Evolutionary conservation across 1,284 basidiomycete species (phyloP).

Genomic region (Sphaerobolus stellatus): DNA sequence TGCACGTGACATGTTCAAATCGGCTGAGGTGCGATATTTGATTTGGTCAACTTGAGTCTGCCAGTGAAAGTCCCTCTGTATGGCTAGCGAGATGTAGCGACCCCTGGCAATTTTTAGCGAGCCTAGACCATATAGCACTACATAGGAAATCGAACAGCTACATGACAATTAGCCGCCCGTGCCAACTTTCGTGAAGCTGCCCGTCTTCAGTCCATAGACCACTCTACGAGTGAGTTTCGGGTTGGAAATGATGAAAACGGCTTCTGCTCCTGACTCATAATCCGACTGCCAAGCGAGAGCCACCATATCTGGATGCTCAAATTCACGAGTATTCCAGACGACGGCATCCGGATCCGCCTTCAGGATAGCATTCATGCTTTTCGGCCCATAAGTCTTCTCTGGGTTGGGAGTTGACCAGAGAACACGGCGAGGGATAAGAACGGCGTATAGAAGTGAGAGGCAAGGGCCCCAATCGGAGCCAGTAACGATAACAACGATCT

Average conservation of each 20-base stretch:
- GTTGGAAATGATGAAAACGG: slow-evolving; percentile 40
- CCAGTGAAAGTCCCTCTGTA: too few relatives aligned
- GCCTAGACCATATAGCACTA: too few relatives aligned
- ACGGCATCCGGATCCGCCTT: slow-evolving; percentile 36
- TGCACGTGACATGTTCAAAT: too few relatives aligned
- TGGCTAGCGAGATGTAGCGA: too few relatives aligned
- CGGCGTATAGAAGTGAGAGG: slow-evolving; percentile 34
- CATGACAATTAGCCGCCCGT: too few relatives aligned
- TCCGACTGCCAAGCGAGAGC: slow-evolving; percentile 21
- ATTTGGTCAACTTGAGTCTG: too few relatives aligned
- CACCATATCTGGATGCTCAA: slow-evolving; percentile 32
- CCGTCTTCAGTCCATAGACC: slow-evolving; percentile 38
- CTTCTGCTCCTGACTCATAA: slow-evolving; percentile 34
- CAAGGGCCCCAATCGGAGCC: slow-evolving; percentile 40
- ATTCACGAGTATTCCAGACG: slow-evolving; percentile 34
- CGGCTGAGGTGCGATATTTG: too few relatives aligned
- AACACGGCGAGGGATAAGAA: slow-evolving; percentile 33
- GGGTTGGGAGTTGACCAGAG: slow-evolving; percentile 40
- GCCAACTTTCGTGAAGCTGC: too few relatives aligned
- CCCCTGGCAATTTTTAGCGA: too few relatives aligned
- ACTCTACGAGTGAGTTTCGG: slow-evolving; percentile 37
- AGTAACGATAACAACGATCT: slow-evolving; percentile 39
- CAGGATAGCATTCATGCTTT: slow-evolving; percentile 33
- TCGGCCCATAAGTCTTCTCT: slow-evolving; percentile 34
- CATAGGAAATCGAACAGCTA: too few relatives aligned